Conservation (phyloP, 345 rosid genomes). For the Gossypium turneri region DNA sequence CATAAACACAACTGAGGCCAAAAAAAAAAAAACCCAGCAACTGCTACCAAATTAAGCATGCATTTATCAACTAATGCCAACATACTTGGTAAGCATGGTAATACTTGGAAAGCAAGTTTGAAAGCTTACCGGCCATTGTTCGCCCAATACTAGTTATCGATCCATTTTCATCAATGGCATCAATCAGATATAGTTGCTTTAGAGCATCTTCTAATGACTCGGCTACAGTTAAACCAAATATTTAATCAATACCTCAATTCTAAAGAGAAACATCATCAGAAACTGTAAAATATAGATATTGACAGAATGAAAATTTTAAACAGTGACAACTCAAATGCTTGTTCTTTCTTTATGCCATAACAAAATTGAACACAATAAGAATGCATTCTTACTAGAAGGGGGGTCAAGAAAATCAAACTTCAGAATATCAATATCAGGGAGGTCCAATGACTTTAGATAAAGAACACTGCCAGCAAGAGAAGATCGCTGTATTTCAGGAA, state of each 20-base stretch:
- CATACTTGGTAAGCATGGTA: background rate
- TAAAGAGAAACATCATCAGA: background rate
- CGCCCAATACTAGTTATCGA: conserved; percentile 71
- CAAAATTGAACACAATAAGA: conserved; percentile 11
- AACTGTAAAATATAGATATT: background rate
- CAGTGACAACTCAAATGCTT: background rate
- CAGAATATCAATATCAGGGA: conserved; percentile 81
- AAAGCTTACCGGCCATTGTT: conserved; percentile 80
- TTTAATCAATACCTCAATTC: conserved; percentile 11
- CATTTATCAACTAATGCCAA: conserved; percentile 1
- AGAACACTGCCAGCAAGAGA: conserved; percentile 96
- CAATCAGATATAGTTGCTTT: conserved; percentile 85
- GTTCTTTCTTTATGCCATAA: conserved; percentile 4
- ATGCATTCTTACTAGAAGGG: conserved; percentile 68
- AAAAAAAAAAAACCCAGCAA: background rate
- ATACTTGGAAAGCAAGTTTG: conserved; percentile 4
- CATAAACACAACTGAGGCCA: background rate
- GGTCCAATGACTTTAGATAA: conserved; percentile 89
- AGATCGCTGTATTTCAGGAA: conserved; percentile 95
- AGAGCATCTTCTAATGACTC: conserved; percentile 87
- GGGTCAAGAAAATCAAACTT: conserved; percentile 95
- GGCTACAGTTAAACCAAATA: conserved; percentile 45
- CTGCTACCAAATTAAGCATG: conserved; percentile 3
- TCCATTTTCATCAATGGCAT: conserved; percentile 89
- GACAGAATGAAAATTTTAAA: background rate